phyloP scores from a whole-genome alignment of 2,329 filamentous ascomycete species.

The Dactylellina parvicollis region DNA sequence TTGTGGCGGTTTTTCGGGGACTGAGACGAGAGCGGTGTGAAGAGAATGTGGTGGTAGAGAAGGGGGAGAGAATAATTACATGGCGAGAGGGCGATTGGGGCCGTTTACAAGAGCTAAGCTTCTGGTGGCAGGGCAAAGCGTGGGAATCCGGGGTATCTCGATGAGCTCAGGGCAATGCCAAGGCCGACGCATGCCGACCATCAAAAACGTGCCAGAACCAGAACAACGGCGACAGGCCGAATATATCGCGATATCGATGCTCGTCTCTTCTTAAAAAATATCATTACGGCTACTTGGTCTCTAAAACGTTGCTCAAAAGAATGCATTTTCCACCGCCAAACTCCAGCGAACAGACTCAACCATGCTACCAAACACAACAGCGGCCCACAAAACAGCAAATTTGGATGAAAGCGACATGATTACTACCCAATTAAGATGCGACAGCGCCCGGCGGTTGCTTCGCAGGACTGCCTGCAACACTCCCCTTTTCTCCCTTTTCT shows the following conservation, averaged over 20 bases:
- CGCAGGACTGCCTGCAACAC: conserved; percentile 8
- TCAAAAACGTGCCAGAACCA: conserved; percentile 10
- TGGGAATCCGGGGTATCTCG: conserved; percentile 40
- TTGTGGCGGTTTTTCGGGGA: neutral
- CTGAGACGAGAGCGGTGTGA: neutral
- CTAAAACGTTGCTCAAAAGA: neutral
- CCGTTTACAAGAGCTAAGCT: conserved; percentile 42
- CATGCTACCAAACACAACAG: neutral
- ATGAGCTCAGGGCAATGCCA: conserved; percentile 42
- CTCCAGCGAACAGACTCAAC: conserved; percentile 18
- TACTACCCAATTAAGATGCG: conserved; percentile 53
- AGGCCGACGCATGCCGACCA: conserved; percentile 54
- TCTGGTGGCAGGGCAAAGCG: conserved; percentile 24
- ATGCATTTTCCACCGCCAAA: conserved; percentile 13
- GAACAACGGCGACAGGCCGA: neutral
- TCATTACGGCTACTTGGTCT: neutral
- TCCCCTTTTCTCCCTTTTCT: conserved; percentile 43
- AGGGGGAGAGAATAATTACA: conserved; percentile 5
- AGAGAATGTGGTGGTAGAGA: neutral
- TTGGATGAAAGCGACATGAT: neutral
- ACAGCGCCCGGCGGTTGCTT: conserved; percentile 20
- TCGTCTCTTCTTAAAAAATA: neutral
- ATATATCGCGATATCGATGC: too few species aligned
- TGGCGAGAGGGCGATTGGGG: conserved; percentile 32
- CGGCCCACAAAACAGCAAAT: conserved; percentile 1